Conservation (phyloP, 805 yeast genomes). For the Hanseniaspora lachancei region DNA sequence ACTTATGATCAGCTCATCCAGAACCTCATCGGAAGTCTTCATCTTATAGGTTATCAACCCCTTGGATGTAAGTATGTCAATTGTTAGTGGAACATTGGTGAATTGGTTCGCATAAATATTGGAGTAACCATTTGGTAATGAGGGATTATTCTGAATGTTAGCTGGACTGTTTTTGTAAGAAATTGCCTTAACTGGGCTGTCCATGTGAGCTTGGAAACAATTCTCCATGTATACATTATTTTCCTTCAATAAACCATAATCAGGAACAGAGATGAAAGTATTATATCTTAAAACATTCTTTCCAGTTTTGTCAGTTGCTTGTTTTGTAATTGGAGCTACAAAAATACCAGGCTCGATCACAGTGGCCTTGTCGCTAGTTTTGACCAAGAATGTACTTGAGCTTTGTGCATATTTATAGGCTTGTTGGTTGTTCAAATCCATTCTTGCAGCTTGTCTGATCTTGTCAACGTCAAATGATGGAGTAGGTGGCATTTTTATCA, state of each 20-base stretch:
- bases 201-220: slow-evolving; percentile 56
- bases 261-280: slow-evolving; percentile 66
- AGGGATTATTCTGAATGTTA: slow-evolving; percentile 25
- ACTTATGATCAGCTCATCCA: slow-evolving; percentile 42
- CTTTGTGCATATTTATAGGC: slow-evolving; percentile 31
- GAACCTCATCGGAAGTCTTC: slow-evolving; percentile 66
- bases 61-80: slow-evolving; percentile 70
- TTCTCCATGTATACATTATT: slow-evolving; percentile 64
- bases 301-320: background rate
- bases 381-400: slow-evolving; percentile 41
- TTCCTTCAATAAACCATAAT: slow-evolving; percentile 69
- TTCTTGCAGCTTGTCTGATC: slow-evolving; percentile 17
- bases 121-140: slow-evolving; percentile 67
- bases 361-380: slow-evolving; percentile 43
- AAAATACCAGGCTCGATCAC: slow-evolving; percentile 79
- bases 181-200: slow-evolving; percentile 56
- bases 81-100: slow-evolving; percentile 46
- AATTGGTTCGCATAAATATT: slow-evolving; percentile 83
- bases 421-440: background rate
- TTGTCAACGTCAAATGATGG: slow-evolving; percentile 21
- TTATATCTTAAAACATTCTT: slow-evolving; percentile 23
- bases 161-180: slow-evolving; percentile 21
- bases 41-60: slow-evolving; percentile 67
- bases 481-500: slow-evolving; percentile 54
- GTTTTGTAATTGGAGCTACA: slow-evolving; percentile 44